Evolutionary conservation across 805 yeast species (phyloP).

Genomic region (Metahyphopichia silvanorum): DNA sequence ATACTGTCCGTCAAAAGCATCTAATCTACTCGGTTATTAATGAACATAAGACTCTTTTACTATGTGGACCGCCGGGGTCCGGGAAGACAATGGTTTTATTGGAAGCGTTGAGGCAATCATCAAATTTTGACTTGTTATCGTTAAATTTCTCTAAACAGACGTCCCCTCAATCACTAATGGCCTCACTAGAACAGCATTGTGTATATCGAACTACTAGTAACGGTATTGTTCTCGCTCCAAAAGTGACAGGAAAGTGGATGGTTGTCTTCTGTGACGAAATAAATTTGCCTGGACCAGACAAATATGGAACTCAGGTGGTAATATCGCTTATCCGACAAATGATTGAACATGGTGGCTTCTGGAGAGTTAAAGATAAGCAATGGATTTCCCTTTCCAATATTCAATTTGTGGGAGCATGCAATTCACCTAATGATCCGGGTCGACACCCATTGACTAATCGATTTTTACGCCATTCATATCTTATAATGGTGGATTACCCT

Average conservation of each 20-base stretch:
- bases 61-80: conserved; percentile 97
- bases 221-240: conserved; percentile 59
- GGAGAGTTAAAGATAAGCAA: conserved; percentile 54
- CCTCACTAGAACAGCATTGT: conserved; percentile 71
- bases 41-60: conserved; percentile 57
- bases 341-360: conserved; percentile 72
- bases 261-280: conserved; percentile 91
- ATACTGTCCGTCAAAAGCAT: conserved; percentile 66
- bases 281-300: conserved; percentile 72
- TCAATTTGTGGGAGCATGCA: conserved; percentile 94
- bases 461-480: conserved; percentile 62
- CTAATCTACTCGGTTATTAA: conserved; percentile 55
- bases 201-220: conserved; percentile 48
- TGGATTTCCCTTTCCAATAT: conserved; percentile 69
- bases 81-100: conserved; percentile 93
- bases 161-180: conserved; percentile 55
- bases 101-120: conserved; percentile 58
- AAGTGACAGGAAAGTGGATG: conserved; percentile 60
- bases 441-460: conserved; percentile 55
- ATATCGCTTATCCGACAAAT: conserved; percentile 73
- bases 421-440: conserved; percentile 82
- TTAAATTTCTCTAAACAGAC: conserved; percentile 85
- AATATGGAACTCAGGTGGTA: conserved; percentile 69
- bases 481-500: conserved; percentile 80
- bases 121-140: conserved; percentile 57